Percentiles rank a stretch among this genome's conserved stretches.
These are phyloP conservation scores for Fusarium sp. DNA, from an alignment of 2,329 filamentous ascomycete genomes.

Conservation along the genomic window DNA sequence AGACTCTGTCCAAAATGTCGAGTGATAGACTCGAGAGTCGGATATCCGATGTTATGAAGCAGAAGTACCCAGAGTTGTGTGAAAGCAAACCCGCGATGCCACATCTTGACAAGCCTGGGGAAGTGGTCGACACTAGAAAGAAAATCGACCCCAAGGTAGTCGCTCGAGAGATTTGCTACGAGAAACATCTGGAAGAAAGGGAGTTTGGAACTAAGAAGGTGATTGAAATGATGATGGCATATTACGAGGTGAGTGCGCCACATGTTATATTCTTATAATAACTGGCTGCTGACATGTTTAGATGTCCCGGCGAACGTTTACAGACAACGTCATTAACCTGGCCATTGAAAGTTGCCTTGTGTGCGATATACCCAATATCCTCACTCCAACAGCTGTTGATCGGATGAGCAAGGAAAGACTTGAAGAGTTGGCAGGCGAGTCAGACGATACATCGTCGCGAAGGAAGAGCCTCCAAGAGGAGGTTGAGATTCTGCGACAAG, in stretches of 20 bases:
- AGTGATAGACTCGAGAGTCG: neutral
- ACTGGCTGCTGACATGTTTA: slow-evolving; percentile 22
- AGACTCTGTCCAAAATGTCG: neutral
- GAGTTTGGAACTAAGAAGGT: slow-evolving; percentile 53
- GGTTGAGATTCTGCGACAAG: slow-evolving; percentile 15
- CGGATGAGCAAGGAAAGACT: neutral
- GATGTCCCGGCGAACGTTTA: slow-evolving; percentile 57
- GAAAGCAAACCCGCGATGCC: neutral
- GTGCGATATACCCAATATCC: neutral
- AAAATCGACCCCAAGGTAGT: neutral
- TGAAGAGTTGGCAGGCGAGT: slow-evolving; percentile 22
- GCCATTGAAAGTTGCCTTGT: slow-evolving; percentile 60
- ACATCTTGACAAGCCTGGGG: no score
- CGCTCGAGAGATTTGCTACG: neutral
- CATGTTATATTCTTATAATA: rapidly evolving
- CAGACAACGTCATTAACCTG: slow-evolving; percentile 60
- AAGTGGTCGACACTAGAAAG: neutral
- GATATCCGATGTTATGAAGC: neutral
- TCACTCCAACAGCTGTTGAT: neutral
- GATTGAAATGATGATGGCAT: slow-evolving; percentile 57
- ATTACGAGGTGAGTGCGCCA: slow-evolving; percentile 53
- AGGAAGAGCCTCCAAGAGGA: slow-evolving; percentile 20
- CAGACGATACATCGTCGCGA: neutral
- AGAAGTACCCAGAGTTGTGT: neutral
- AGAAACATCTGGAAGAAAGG: neutral